Evolutionary conservation across 2,329 filamentous ascomycete genomes (phyloP).

Genomic region (Periconia digitata): DNA sequence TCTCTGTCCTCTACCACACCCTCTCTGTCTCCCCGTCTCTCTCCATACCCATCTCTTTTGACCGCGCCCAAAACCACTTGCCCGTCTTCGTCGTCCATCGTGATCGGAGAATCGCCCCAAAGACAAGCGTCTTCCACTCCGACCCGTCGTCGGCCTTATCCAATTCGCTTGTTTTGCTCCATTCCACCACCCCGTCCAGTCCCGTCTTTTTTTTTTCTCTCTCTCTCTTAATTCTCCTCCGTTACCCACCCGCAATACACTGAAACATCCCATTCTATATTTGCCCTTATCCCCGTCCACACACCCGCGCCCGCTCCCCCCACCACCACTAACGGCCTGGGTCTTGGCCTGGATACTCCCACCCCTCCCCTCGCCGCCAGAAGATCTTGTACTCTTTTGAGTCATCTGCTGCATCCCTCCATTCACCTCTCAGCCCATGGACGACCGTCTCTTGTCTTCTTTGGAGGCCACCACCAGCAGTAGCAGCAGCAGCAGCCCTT

Average conservation of each 20-base stretch:
- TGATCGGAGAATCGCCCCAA: no score
- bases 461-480: background rate
- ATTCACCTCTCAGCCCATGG: conserved; percentile 6
- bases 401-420: background rate
- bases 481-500: background rate
- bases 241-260: background rate
- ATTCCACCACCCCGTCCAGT: background rate
- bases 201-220: background rate
- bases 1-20: no score
- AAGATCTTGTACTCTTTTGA: background rate
- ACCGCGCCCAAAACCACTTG: no score
- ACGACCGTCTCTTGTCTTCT: conserved; percentile 3
- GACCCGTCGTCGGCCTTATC: background rate
- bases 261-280: background rate
- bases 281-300: background rate
- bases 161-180: background rate
- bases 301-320: conserved; percentile 1
- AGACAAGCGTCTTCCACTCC: no score
- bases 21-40: no score
- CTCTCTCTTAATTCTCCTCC: background rate
- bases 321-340: background rate
- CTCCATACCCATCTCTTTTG: no score
- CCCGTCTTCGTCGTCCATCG: no score
- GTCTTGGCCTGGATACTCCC: conserved; percentile 4
- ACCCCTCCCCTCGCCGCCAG: background rate